These are phyloP conservation scores for Leccinum angustisporum DNA, from an alignment of 1,284 basidiomycete species.

Conservation along the genomic window DNA sequence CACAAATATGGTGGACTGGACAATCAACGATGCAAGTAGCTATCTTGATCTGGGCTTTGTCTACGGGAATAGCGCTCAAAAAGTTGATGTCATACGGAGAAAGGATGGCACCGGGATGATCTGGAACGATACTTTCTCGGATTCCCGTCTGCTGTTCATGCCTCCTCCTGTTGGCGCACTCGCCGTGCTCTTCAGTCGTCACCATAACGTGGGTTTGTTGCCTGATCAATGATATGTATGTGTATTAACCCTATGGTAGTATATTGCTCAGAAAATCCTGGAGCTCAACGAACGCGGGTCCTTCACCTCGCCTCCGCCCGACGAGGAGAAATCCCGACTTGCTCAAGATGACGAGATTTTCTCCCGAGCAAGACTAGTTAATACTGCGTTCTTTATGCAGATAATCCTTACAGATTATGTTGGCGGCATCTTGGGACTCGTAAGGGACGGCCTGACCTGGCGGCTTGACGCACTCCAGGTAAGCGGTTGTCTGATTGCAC, in stretches of 20 bases:
- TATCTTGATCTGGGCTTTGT: slow-evolving; percentile 79
- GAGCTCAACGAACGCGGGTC: slow-evolving; percentile 64
- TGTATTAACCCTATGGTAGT: slow-evolving; percentile 41
- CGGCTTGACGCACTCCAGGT: slow-evolving; percentile 48
- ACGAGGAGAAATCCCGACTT: slow-evolving; percentile 32
- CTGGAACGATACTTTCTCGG: slow-evolving; percentile 69
- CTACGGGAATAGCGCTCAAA: slow-evolving; percentile 59
- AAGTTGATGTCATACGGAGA: slow-evolving; percentile 50
- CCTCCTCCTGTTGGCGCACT: slow-evolving; percentile 71
- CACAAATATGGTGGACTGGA: slow-evolving; percentile 53
- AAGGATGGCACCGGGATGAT: slow-evolving; percentile 66
- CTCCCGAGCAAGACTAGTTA: slow-evolving; percentile 71
- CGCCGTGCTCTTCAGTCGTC: slow-evolving; percentile 68
- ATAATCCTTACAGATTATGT: slow-evolving; percentile 68
- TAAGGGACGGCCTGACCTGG: slow-evolving; percentile 47
- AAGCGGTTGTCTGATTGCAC: slow-evolving; percentile 7
- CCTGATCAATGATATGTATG: neutral
- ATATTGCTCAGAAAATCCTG: slow-evolving; percentile 67
- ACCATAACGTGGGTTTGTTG: slow-evolving; percentile 60
- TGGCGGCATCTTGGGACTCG: slow-evolving; percentile 52
- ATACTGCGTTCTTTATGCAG: slow-evolving; percentile 73
- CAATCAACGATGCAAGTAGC: slow-evolving; percentile 66
- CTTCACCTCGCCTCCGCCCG: slow-evolving; percentile 30
- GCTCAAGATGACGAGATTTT: slow-evolving; percentile 76
- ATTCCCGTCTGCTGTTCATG: slow-evolving; percentile 67